Conservation (phyloP, 306 rosid genomes). For the Vachellia collinsii region DNA sequence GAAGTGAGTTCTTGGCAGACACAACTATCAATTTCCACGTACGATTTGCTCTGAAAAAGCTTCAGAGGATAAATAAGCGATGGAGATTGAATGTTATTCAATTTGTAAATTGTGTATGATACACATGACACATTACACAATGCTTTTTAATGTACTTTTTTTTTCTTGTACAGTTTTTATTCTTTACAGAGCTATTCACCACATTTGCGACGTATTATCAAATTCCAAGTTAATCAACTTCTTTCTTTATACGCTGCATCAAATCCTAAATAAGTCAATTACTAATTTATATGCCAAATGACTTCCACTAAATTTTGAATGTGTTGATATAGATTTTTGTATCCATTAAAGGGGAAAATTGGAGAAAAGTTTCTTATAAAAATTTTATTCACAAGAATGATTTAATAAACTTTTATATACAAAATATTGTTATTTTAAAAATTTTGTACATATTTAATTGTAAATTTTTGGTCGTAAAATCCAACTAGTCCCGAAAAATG, state of each 20-base stretch:
- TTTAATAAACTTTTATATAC: too few species aligned
- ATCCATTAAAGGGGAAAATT: too few species aligned
- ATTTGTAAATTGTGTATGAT: slow-evolving; percentile 33
- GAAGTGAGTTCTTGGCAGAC: slow-evolving; percentile 23
- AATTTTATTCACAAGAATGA: too few species aligned
- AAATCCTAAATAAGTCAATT: neutral
- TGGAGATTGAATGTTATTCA: slow-evolving; percentile 18
- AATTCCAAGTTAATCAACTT: neutral
- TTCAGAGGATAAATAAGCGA: slow-evolving; percentile 13
- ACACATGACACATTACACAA: neutral
- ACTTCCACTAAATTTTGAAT: too few species aligned
- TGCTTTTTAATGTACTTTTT: neutral
- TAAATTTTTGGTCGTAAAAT: too few species aligned
- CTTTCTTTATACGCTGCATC: too few species aligned
- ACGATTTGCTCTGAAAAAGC: slow-evolving; percentile 23
- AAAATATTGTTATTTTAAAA: too few species aligned
- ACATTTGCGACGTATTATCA: neutral
- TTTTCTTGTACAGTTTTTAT: neutral
- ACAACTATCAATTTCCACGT: slow-evolving; percentile 6
- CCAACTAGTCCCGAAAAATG: too few species aligned
- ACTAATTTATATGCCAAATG: neutral
- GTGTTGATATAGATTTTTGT: neutral
- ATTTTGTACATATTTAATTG: too few species aligned
- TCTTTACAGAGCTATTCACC: neutral
- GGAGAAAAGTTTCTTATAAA: too few species aligned